Percentiles rank a stretch among this genome's conserved stretches.
Conservation (phyloP, 306 rosid genomes). For the Rosa multiflora region DNA sequence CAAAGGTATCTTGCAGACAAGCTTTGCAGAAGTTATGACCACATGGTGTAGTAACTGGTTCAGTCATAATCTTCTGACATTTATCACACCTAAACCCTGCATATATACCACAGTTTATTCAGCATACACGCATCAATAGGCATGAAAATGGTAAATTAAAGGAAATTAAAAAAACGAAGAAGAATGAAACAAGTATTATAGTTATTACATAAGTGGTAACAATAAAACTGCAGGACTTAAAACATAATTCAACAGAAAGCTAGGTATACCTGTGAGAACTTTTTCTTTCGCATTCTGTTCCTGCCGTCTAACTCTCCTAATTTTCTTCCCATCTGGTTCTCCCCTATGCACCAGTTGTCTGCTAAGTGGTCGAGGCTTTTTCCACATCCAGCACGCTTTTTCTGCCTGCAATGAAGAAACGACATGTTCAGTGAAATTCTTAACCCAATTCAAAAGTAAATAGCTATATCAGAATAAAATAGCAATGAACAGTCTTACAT, state of each 20-base stretch:
- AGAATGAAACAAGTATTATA: no score
- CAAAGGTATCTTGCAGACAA: slow-evolving; percentile 50
- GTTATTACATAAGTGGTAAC: neutral
- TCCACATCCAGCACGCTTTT: slow-evolving; percentile 60
- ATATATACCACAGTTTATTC: neutral
- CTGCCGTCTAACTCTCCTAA: slow-evolving; percentile 19
- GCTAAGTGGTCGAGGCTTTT: slow-evolving; percentile 54
- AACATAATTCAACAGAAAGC: neutral
- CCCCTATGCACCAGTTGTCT: slow-evolving; percentile 22
- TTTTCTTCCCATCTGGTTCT: slow-evolving; percentile 17
- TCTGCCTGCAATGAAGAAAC: slow-evolving; percentile 39
- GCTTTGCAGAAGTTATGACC: slow-evolving; percentile 61
- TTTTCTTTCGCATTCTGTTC: slow-evolving; percentile 26
- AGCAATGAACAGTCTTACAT: slow-evolving; percentile 36
- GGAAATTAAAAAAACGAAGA: no score
- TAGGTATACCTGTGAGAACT: slow-evolving; percentile 46
- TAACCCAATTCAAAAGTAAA: neutral
- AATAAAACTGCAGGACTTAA: neutral
- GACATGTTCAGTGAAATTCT: neutral
- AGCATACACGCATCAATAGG: no score
- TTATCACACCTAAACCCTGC: slow-evolving; percentile 53
- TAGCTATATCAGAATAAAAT: neutral
- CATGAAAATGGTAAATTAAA: no score
- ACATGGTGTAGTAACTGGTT: slow-evolving; percentile 61
- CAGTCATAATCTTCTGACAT: slow-evolving; percentile 41